These are phyloP conservation scores for Calocybe indica DNA, from an alignment of 768 basidiomycete species.

Conservation along the genomic window DNA sequence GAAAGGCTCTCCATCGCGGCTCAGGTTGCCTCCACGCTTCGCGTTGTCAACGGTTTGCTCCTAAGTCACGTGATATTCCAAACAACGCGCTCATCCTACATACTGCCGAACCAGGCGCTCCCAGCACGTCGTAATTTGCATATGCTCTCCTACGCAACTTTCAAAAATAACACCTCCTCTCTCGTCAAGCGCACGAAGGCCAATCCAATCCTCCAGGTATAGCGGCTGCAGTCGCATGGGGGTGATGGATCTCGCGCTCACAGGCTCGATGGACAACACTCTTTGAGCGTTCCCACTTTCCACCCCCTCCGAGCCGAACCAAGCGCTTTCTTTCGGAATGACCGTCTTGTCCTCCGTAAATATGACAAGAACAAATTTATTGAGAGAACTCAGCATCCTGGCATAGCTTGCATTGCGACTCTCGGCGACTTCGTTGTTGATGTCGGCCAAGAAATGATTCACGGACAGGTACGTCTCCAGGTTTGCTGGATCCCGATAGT, in stretches of 20 bases:
- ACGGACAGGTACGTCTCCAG: constrained; percentile 50
- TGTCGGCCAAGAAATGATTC: constrained; percentile 63
- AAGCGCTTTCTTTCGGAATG: constrained; percentile 78
- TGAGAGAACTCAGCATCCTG: constrained; percentile 52
- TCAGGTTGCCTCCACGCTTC: neutral
- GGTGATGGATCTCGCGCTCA: constrained; percentile 30
- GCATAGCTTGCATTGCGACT: constrained; percentile 55
- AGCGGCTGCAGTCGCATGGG: constrained; percentile 71
- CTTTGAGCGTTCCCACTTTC: constrained; percentile 13
- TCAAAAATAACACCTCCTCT: constrained; percentile 51
- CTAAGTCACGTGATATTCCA: neutral
- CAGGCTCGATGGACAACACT: constrained; percentile 1
- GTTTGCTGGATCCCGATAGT: constrained; percentile 70
- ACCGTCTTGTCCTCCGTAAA: constrained; percentile 74
- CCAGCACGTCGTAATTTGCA: constrained; percentile 67
- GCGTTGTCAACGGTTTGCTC: neutral
- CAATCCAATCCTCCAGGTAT: constrained; percentile 80
- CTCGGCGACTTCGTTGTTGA: constrained; percentile 72
- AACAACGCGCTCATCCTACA: constrained; percentile 22
- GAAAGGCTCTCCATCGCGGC: neutral
- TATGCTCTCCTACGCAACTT: constrained; percentile 70
- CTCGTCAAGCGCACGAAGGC: constrained; percentile 66
- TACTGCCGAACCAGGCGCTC: constrained; percentile 40
- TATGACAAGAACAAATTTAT: constrained; percentile 65
- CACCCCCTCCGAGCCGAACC: constrained; percentile 72